phyloP scores from a whole-genome alignment of 2,329 filamentous ascomycete species.

The Aspergillus quadrilineatus region DNA sequence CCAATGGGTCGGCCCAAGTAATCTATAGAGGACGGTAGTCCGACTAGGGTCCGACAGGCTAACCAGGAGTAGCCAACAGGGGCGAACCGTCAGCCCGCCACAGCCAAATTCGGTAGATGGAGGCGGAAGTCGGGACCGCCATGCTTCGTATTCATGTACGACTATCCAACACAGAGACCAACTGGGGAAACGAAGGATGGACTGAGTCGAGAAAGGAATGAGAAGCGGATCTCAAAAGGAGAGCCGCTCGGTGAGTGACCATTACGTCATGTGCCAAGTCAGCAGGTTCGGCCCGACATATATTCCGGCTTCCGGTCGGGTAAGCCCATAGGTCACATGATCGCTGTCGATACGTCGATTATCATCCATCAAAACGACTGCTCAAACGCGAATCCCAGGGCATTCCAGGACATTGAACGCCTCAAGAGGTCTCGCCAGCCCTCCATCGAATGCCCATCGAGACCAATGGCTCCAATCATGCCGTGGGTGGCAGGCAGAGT shows the following conservation, averaged over 20 bases:
- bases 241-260: too few species aligned
- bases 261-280: neutral
- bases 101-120: too few species aligned
- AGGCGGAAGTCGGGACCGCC: too few species aligned
- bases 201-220: too few species aligned
- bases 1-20: conserved; percentile 12
- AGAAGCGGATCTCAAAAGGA: too few species aligned
- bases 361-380: neutral
- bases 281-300: neutral
- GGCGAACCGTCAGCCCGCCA: neutral
- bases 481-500: neutral
- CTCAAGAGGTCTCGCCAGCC: neutral
- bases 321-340: neutral
- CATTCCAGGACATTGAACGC: neutral
- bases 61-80: neutral
- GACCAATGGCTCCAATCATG: too few species aligned
- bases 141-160: neutral
- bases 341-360: neutral
- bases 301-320: neutral
- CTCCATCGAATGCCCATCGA: too few species aligned
- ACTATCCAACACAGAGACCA: neutral
- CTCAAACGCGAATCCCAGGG: neutral
- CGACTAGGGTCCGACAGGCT: neutral
- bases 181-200: too few species aligned
- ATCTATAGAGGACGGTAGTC: conserved; percentile 5